Evolutionary conservation across 371 early-diverging fungal genomes (phyloP), one percentile per base, ranked within the genome.

Genomic region (Caulochytrium protostelioides): DNA sequence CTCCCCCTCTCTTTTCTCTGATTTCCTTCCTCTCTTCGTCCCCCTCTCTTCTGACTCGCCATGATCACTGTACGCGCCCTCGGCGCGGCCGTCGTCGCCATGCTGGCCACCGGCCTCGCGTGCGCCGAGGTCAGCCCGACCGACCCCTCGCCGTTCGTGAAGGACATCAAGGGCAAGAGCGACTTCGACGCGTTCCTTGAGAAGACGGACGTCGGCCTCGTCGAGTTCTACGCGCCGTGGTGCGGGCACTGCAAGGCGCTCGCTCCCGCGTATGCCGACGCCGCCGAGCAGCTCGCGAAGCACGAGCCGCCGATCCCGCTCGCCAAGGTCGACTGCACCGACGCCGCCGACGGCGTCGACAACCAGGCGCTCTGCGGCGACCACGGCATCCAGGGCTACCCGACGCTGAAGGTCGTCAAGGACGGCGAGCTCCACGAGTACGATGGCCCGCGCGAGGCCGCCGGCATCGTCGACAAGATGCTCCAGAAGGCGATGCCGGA

Each of bases 321-420:
- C 34, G 90, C 83, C 54, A 84, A 91, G 64, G 87, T 94, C 22
- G 92, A 94, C 60, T 94, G 95, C 67, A 85, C 83, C 1, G 74
- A 59, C 18, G 78, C 91, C 45, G 59, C 65, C 23, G 70, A 71
- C 5, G 52, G 85, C 22, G 90, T 91, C 65, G 59, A 64, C 30
- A 72, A 76, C 37, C 62, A 75, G 37, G 74, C 67, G 19, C n/a
- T n/a, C n/a, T n/a, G n/a, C n/a, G n/a, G n/a, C n/a, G n/a, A n/a
- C n/a, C n/a, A n/a, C n/a, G n/a, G n/a, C n/a, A 63, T 94, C 27
- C 55, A 63, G 38, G 95, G 94, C 20, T 94, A 74, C 66, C 95
- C 95, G 18, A 86, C 94, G 16, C 57, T 94, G 37, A 89, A 87
- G 59, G 72, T 92, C 20, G 80, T 86, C 49, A 39, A 58, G 42